Conservation (phyloP, 805 yeast species). For the Nakazawaea anatomiae region DNA sequence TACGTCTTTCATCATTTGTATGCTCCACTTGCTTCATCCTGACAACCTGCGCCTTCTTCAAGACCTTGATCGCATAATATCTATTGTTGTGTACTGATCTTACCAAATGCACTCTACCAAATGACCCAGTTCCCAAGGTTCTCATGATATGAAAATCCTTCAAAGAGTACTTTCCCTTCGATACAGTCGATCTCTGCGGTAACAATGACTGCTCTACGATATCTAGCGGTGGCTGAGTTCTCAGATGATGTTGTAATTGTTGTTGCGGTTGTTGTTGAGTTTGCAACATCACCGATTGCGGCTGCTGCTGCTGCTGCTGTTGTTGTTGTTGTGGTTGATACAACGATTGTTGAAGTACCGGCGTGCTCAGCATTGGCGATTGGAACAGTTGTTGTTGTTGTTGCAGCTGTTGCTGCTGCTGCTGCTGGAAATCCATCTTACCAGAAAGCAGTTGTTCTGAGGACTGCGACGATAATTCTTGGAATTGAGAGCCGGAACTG, state of each 20-base stretch:
- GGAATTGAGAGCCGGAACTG: neutral
- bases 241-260: slow-evolving; percentile 7
- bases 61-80: slow-evolving; percentile 54
- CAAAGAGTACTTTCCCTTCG: slow-evolving; percentile 53
- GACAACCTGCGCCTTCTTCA: slow-evolving; percentile 51
- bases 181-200: slow-evolving; percentile 28
- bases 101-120: slow-evolving; percentile 55
- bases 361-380: neutral
- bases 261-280: slow-evolving; percentile 14
- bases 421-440: slow-evolving; percentile 6
- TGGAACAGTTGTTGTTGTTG: slow-evolving; percentile 8
- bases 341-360: slow-evolving; percentile 16
- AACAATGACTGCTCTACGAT: slow-evolving; percentile 10
- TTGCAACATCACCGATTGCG: slow-evolving; percentile 2
- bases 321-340: slow-evolving; percentile 14
- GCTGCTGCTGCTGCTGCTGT: slow-evolving; percentile 11
- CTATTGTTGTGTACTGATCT: slow-evolving; percentile 54
- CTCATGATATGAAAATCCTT: slow-evolving; percentile 51
- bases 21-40: slow-evolving; percentile 61
- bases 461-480: neutral
- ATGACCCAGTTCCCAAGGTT: slow-evolving; percentile 57
- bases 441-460: neutral
- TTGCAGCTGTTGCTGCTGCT: slow-evolving; percentile 10
- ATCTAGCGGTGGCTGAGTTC: slow-evolving; percentile 2
- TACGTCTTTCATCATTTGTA: slow-evolving; percentile 56